A percentile compares a stretch with the other conserved stretches of the same genome.
Evolutionary conservation across 345 rosid genomes (phyloP).

Genomic region (Eucalyptus sp.): DNA sequence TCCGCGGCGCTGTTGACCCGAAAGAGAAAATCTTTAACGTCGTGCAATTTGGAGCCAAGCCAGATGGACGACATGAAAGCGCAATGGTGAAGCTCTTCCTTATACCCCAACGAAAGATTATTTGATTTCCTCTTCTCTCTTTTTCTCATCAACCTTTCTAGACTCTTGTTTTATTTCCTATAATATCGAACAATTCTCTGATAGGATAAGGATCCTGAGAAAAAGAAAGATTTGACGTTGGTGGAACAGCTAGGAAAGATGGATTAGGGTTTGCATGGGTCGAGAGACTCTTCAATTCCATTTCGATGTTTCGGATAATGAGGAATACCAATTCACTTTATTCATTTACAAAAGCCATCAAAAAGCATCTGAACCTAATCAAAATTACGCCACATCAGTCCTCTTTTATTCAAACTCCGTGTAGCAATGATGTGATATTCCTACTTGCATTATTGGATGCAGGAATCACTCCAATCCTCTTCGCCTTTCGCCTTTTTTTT

Average conservation of each 20-base stretch:
- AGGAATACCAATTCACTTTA: not conserved
- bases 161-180: not conserved
- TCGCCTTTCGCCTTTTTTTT: not conserved
- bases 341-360: not conserved
- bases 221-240: not conserved
- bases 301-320: not conserved
- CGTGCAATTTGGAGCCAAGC: conserved; percentile 15
- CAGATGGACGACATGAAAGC: conserved; percentile 11
- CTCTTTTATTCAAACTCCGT: not conserved
- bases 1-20: not conserved
- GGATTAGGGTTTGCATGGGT: not conserved
- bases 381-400: not conserved
- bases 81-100: conserved; percentile 8
- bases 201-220: not conserved
- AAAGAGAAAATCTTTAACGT: conserved; percentile 30
- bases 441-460: not conserved
- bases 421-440: not conserved
- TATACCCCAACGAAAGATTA: not conserved
- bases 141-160: not conserved
- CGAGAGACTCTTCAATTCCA: not conserved
- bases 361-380: not conserved
- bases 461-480: not conserved
- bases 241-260: not conserved
- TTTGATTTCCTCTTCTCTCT: not conserved
- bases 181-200: not conserved